Evolutionary conservation across 345 rosid species (phyloP).

Genomic region (Gossypium sturtianum): DNA sequence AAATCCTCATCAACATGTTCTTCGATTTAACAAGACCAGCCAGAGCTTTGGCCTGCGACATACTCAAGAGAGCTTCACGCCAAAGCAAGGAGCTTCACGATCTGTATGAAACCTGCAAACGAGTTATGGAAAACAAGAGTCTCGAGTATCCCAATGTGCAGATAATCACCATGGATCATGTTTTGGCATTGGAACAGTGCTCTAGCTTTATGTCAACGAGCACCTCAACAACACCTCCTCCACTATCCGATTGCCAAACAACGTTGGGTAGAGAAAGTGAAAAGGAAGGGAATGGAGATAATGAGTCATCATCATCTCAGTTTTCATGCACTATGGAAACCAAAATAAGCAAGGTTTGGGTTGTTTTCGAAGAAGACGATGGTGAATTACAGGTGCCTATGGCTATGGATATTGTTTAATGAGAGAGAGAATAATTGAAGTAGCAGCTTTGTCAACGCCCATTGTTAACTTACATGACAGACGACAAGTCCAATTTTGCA

Average conservation of each 20-base stretch:
- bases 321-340: conserved; percentile 61
- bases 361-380: conserved; percentile 65
- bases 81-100: conserved; percentile 46
- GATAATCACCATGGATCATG: conserved; percentile 49
- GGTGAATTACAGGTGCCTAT: conserved; percentile 5
- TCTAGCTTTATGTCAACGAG: conserved; percentile 17
- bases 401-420: neutral
- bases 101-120: conserved; percentile 54
- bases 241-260: neutral
- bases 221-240: neutral
- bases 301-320: conserved; percentile 19
- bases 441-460: neutral
- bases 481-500: neutral
- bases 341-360: conserved; percentile 78
- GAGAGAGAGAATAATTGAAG: neutral
- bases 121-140: conserved; percentile 36
- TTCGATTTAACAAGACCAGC: conserved; percentile 63
- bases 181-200: conserved; percentile 52
- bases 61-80: conserved; percentile 56
- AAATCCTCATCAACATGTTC: conserved; percentile 44
- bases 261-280: conserved; percentile 13
- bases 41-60: conserved; percentile 53
- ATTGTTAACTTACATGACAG: neutral
- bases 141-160: conserved; percentile 67
- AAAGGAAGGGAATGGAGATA: conserved; percentile 8